Conservation (phyloP, 108 stramenopile genomes). For the Seminavis robusta region DNA sequence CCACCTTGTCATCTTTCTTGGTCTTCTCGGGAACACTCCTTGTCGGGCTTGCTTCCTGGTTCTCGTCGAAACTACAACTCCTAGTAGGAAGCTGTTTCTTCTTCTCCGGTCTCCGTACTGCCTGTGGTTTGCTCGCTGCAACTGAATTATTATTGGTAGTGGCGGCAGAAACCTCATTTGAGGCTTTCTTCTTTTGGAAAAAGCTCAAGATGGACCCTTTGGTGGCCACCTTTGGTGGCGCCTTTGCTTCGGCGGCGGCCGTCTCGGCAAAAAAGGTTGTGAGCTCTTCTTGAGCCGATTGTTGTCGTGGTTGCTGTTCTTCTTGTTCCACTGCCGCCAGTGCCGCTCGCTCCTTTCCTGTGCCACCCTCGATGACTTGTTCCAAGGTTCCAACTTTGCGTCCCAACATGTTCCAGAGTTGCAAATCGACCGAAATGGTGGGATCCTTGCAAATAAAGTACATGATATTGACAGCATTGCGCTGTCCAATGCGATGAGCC, state of each 20-base stretch:
- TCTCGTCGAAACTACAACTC: neutral
- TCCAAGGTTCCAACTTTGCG: constrained; percentile 67
- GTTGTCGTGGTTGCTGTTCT: neutral
- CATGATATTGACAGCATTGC: constrained; percentile 73
- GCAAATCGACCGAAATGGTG: constrained; percentile 55
- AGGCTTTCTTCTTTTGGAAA: constrained; percentile 13
- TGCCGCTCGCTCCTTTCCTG: neutral
- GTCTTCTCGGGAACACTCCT: neutral
- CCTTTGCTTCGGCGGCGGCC: too few species aligned
- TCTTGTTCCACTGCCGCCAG: neutral
- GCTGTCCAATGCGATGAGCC: constrained; percentile 91
- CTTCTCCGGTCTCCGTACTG: neutral
- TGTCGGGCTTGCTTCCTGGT: neutral
- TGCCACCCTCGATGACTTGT: constrained; percentile 62
- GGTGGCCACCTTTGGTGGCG: too few species aligned
- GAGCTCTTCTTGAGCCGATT: constrained; percentile 10
- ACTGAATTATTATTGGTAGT: too few species aligned
- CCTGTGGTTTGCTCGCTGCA: too few species aligned
- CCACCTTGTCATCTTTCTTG: constrained; percentile 7
- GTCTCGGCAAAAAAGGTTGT: constrained; percentile 14
- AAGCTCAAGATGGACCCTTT: constrained; percentile 29
- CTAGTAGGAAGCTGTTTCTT: neutral
- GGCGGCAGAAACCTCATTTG: neutral
- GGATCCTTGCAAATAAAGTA: constrained; percentile 76
- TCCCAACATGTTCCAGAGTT: constrained; percentile 75